Conservation (phyloP, 352 stramenopile genomes). For the Phytophthora boehmeriae region DNA sequence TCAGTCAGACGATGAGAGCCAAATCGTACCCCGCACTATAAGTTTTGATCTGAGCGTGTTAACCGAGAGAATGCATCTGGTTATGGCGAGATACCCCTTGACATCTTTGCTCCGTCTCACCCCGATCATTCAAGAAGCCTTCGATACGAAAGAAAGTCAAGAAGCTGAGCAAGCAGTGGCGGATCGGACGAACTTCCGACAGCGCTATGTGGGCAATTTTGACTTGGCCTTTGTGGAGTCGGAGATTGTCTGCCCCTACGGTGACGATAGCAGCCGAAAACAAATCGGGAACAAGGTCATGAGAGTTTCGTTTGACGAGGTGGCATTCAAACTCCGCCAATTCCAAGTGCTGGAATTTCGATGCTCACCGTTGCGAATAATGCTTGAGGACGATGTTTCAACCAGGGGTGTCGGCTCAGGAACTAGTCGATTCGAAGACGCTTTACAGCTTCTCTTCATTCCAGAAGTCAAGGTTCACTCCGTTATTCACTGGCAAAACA, state of each 20-base stretch:
- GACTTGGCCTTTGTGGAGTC: slow-evolving; percentile 51
- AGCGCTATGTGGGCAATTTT: slow-evolving; percentile 55
- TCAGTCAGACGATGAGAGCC: not conserved
- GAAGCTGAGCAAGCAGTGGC: not conserved
- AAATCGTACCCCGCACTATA: slow-evolving; percentile 12
- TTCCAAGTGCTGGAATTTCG: slow-evolving; percentile 56
- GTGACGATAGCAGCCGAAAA: slow-evolving; percentile 17
- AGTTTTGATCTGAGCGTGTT: slow-evolving; percentile 33
- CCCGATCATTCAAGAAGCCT: slow-evolving; percentile 40
- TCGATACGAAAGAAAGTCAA: slow-evolving; percentile 40
- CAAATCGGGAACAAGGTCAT: slow-evolving; percentile 36
- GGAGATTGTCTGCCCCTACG: slow-evolving; percentile 42
- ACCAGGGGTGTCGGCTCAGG: not conserved
- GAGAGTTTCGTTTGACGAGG: slow-evolving; percentile 36
- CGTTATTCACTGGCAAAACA: slow-evolving; percentile 36
- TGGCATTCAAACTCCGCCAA: slow-evolving; percentile 54
- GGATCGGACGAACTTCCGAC: slow-evolving; percentile 31
- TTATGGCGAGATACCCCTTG: slow-evolving; percentile 17
- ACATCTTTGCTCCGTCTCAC: slow-evolving; percentile 15
- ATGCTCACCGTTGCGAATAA: slow-evolving; percentile 26
- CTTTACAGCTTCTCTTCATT: slow-evolving; percentile 36
- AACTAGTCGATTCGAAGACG: slow-evolving; percentile 10
- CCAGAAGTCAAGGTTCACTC: slow-evolving; percentile 25
- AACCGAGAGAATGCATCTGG: slow-evolving; percentile 19
- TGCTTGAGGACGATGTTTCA: slow-evolving; percentile 29